Percentiles rank a stretch among this genome's conserved stretches.
phyloP scores from a whole-genome alignment of 2,329 filamentous ascomycete species.

The Talaromyces piceae region DNA sequence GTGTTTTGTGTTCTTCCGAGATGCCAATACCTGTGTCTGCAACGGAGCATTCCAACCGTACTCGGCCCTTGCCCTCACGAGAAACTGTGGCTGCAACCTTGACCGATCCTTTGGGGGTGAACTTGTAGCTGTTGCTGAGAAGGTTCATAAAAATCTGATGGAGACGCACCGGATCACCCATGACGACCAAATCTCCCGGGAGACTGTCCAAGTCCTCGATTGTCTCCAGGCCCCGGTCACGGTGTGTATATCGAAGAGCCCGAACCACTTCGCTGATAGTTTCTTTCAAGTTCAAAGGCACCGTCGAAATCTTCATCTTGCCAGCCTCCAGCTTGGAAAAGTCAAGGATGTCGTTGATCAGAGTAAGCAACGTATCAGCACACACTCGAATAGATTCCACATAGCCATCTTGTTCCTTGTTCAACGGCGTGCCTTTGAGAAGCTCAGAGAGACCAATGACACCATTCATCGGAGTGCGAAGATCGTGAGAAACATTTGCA shows the following conservation, averaged over 20 bases:
- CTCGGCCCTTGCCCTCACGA: conserved; percentile 60
- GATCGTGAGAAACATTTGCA: conserved; percentile 77
- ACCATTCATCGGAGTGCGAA: conserved; percentile 92
- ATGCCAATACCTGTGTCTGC: conserved; percentile 89
- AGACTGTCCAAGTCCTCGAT: conserved; percentile 57
- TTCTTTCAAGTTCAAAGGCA: conserved; percentile 67
- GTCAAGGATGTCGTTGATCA: conserved; percentile 87
- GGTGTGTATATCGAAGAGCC: conserved; percentile 56
- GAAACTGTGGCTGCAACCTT: conserved; percentile 72
- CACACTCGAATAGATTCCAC: conserved; percentile 60
- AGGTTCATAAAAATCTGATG: conserved; percentile 75
- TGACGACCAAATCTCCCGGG: conserved; percentile 56
- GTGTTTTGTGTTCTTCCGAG: conserved; percentile 64
- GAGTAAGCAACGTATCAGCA: conserved; percentile 67
- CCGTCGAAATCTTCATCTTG: conserved; percentile 82
- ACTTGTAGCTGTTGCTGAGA: conserved; percentile 89
- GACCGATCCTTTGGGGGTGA: conserved; percentile 78
- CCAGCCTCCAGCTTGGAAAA: conserved; percentile 81
- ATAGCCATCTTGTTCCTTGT: conserved; percentile 53
- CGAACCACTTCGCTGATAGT: conserved; percentile 59
- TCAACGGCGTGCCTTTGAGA: conserved; percentile 50
- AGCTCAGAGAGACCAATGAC: conserved; percentile 71
- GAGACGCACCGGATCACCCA: conserved; percentile 77
- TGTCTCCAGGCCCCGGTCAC: conserved; percentile 53
- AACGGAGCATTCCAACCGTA: conserved; percentile 76